Evolutionary conservation across 2,329 filamentous ascomycete species (phyloP), one percentile per base, ranked within the genome.

Genomic region (Aspergillus sp.): DNA sequence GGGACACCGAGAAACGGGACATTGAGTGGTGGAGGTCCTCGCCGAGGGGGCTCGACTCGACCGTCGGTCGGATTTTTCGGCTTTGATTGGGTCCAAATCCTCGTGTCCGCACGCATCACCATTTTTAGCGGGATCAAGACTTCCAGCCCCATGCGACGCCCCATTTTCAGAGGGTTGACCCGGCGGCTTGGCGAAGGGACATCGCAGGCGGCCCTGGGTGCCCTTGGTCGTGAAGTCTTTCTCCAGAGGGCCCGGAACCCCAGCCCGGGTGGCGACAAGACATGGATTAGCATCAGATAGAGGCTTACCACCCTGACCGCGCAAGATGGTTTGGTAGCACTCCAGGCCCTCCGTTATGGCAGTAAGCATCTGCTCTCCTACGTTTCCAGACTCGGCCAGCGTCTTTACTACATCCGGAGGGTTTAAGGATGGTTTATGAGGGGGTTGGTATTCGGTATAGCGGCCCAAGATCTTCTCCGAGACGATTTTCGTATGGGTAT

Each of bases 151-250:
- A 51, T 65, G 71, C 65, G 36, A 56, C 64, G 55, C 61, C 66
- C 62, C 73, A 62, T 64, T 60, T 54, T 61, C 63, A 54, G 61
- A 54, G 30, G 72, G 62, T 63, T 78, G 73, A 53, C 77, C 68
- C 33, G 66, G 69, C 62, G 78, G 71, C 54, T 75, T 76, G 30
- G 82, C 86, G 71, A 95, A 96, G 0, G 92, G 92, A 73, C 92
- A 96, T 60, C 84, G 83, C 47, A 96, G 76, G 58, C 82, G 82
- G 61, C 91, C 89, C 63, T 88, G 89, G 65, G 85, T 90, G 55
- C 92, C 92, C 67, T 86, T 79, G 32, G 92, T 88, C 16, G 92
- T 96, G 64, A 96, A 96, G 72, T 96, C 92, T 73, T 88, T 88
- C 74, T 96, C 92, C 66, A 95, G 75, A 35, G 83, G 79, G 46